A percentile compares a stretch with the other conserved stretches of the same genome.
phyloP scores from a whole-genome alignment of 257 asterid genomes.

The Mitragyna speciosa region DNA sequence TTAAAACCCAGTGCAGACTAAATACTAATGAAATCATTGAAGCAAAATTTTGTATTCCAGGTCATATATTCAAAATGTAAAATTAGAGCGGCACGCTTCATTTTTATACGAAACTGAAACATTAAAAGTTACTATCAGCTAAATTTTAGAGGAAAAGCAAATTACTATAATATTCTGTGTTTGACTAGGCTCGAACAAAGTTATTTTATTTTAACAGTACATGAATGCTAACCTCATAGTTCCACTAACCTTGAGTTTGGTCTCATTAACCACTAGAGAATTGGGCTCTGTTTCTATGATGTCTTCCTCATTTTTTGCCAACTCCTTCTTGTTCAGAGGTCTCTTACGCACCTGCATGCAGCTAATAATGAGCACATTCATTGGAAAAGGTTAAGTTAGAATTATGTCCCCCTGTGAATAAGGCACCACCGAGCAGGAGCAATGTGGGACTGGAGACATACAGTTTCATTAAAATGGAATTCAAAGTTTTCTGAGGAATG shows the following conservation, averaged over 20 bases:
- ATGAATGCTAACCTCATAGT: neutral
- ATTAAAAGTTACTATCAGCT: neutral
- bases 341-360: slow-evolving; percentile 81
- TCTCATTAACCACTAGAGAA: slow-evolving; percentile 76
- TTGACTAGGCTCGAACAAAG: neutral
- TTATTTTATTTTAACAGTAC: neutral
- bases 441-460: neutral
- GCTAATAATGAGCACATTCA: slow-evolving; percentile 21
- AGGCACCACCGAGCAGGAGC: neutral
- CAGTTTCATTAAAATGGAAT: neutral
- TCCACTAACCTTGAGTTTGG: slow-evolving; percentile 73
- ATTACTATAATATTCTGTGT: neutral
- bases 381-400: slow-evolving; percentile 1
- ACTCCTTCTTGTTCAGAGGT: slow-evolving; percentile 84
- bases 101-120: neutral
- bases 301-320: slow-evolving; percentile 87
- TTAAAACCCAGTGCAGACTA: neutral
- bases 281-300: slow-evolving; percentile 74
- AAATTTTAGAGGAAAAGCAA: neutral
- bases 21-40: neutral
- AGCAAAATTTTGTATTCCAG: neutral
- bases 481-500: neutral
- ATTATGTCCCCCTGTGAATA: neutral
- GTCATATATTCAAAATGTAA: neutral
- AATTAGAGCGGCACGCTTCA: neutral